Conservation (phyloP, 2,329 filamentous ascomycete species). For the Pseudocercospora fijiensis region DNA sequence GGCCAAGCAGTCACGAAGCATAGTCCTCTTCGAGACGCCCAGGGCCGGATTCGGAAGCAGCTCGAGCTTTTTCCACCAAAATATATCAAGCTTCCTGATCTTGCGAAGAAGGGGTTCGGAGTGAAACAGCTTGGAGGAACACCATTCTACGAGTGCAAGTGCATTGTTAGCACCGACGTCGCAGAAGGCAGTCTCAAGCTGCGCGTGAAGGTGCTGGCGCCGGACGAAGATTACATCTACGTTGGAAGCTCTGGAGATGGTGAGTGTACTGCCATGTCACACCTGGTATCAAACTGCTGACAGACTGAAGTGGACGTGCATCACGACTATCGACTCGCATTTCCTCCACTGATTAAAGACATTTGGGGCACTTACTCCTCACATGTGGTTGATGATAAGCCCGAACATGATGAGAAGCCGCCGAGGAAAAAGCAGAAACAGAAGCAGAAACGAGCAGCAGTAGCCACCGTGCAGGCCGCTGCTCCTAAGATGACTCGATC, state of each 20-base stretch:
- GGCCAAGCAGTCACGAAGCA: not conserved
- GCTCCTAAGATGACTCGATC: not conserved
- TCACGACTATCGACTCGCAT: constrained; percentile 1
- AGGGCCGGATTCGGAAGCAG: not conserved
- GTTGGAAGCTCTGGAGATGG: not conserved
- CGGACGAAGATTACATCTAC: not conserved
- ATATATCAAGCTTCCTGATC: not conserved
- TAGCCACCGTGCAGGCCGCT: not conserved
- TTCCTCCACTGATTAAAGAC: not conserved
- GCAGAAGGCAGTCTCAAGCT: not conserved
- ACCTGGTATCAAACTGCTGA: not conserved
- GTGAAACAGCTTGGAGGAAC: not conserved
- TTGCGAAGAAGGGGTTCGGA: not conserved
- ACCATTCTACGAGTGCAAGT: not conserved
- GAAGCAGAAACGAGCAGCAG: not conserved
- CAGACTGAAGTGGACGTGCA: not conserved
- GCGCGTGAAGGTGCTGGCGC: not conserved
- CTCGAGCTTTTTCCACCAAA: not conserved
- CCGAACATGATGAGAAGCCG: not conserved
- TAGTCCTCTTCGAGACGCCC: not conserved
- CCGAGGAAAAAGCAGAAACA: not conserved
- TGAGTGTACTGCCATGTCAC: not conserved
- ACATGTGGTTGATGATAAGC: not conserved
- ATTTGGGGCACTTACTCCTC: not conserved
- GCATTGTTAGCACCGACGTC: not conserved